These are phyloP conservation scores for Patellifolia procumbens DNA, from an alignment of 179 eudicot genomes.

Conservation along the genomic window DNA sequence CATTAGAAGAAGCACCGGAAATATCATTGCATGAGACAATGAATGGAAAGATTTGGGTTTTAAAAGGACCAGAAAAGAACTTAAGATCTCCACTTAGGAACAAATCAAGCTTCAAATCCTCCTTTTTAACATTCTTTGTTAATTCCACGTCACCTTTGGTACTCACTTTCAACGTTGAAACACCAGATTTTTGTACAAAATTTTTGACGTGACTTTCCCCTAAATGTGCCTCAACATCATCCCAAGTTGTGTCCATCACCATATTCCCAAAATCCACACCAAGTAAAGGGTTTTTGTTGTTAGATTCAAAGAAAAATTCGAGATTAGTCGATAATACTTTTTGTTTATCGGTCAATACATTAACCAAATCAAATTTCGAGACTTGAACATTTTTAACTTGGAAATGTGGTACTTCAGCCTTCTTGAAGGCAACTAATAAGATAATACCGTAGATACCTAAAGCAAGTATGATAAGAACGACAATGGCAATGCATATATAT, in stretches of 20 bases:
- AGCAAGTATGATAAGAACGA: constrained; percentile 12
- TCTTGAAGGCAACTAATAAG: constrained; percentile 23
- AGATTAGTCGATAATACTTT: constrained; percentile 25
- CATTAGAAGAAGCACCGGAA: constrained; percentile 14
- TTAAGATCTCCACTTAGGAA: constrained; percentile 35
- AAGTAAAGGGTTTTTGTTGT: constrained; percentile 22
- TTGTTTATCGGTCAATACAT: constrained; percentile 15
- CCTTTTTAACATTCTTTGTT: constrained; percentile 14
- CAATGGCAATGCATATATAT: background rate
- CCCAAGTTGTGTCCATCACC: constrained; percentile 34
- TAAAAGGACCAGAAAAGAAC: constrained; percentile 32
- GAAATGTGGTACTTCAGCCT: constrained; percentile 27
- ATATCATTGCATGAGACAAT: constrained; percentile 30
- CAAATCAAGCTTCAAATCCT: constrained; percentile 38
- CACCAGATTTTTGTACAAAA: constrained; percentile 25
- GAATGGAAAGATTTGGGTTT: constrained; percentile 25
- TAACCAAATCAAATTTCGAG: constrained; percentile 20
- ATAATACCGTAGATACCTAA: constrained; percentile 19
- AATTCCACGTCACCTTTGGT: constrained; percentile 34
- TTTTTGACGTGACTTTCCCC: constrained; percentile 32
- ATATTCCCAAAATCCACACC: constrained; percentile 30
- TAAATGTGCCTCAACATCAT: constrained; percentile 31
- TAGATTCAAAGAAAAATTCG: constrained; percentile 19
- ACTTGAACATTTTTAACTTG: constrained; percentile 27
- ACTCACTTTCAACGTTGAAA: constrained; percentile 21